phyloP scores from a whole-genome alignment of 2,329 filamentous ascomycete genomes.

The Hypoxylon sp. region DNA sequence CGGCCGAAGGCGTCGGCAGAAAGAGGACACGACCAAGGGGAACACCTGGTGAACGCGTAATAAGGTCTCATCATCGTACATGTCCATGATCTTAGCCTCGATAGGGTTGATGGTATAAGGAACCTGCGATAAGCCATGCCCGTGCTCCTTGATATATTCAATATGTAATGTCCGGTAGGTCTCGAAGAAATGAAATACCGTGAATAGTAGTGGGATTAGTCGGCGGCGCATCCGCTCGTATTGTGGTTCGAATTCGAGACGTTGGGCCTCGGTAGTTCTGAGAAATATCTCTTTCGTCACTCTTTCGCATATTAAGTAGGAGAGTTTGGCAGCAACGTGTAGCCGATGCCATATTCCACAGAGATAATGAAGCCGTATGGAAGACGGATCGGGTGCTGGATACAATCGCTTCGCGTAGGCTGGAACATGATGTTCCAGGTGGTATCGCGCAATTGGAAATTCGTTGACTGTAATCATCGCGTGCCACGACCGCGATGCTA shows the following conservation, averaged over 20 bases:
- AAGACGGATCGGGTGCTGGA: constrained; percentile 62
- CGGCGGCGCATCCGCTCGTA: constrained; percentile 74
- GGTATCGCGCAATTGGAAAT: constrained; percentile 71
- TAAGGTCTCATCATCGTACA: constrained; percentile 74
- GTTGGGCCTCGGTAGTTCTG: constrained; percentile 67
- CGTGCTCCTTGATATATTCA: constrained; percentile 67
- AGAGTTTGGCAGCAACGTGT: constrained; percentile 73
- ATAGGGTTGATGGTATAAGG: constrained; percentile 74
- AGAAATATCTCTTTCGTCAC: constrained; percentile 76
- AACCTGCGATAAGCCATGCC: constrained; percentile 63
- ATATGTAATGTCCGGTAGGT: constrained; percentile 72
- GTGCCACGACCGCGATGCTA: constrained; percentile 71
- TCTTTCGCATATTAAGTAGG: constrained; percentile 73
- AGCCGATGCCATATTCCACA: constrained; percentile 76
- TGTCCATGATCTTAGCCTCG: constrained; percentile 71
- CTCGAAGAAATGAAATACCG: constrained; percentile 77
- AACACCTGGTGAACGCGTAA: constrained; percentile 75
- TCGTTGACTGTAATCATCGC: constrained; percentile 71
- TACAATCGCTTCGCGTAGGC: constrained; percentile 72
- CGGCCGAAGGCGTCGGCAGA: constrained; percentile 71
- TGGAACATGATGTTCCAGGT: constrained; percentile 71
- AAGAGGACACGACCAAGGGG: constrained; percentile 73
- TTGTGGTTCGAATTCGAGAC: constrained; percentile 70
- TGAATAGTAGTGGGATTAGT: constrained; percentile 73
- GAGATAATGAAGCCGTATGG: constrained; percentile 70